Evolutionary conservation across 768 basidiomycete genomes (phyloP).

Genomic region (Tulasnella sp.): DNA sequence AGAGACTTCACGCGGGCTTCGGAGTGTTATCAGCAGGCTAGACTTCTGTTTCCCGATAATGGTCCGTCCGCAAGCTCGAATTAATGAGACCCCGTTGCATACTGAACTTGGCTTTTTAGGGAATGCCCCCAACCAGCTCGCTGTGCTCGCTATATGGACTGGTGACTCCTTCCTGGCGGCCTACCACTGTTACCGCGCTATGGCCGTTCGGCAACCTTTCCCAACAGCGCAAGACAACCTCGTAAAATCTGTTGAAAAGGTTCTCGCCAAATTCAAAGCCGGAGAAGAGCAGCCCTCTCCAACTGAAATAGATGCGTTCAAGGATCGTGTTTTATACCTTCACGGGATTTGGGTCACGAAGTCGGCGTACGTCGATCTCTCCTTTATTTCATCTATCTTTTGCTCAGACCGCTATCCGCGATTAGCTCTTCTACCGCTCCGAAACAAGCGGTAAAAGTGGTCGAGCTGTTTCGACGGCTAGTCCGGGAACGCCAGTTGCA

Average conservation of each 20-base stretch:
- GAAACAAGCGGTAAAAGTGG: conserved; percentile 40
- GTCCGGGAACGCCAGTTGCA: conserved; percentile 68
- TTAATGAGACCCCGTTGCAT: not conserved
- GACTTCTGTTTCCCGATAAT: conserved; percentile 74
- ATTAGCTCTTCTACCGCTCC: conserved; percentile 20
- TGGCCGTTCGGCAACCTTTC: conserved; percentile 83
- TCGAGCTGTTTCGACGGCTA: conserved; percentile 56
- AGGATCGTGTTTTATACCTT: conserved; percentile 68
- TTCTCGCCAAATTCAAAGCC: conserved; percentile 48
- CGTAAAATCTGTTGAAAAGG: conserved; percentile 61
- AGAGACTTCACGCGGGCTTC: conserved; percentile 72
- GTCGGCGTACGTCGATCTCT: conserved; percentile 52
- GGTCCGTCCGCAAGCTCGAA: conserved; percentile 45
- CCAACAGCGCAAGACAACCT: conserved; percentile 85
- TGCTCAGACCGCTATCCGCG: conserved; percentile 24
- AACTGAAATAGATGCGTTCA: conserved; percentile 45
- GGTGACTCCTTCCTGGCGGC: conserved; percentile 76
- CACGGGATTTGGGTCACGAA: conserved; percentile 65
- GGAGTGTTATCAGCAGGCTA: conserved; percentile 81
- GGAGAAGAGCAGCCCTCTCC: conserved; percentile 19
- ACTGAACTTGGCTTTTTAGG: conserved; percentile 33
- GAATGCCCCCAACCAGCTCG: conserved; percentile 93
- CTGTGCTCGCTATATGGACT: conserved; percentile 83
- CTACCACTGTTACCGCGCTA: conserved; percentile 84
- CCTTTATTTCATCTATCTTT: conserved; percentile 31